Percentiles rank a stretch among this genome's conserved stretches.
These are phyloP conservation scores for Linnemannia exigua DNA, from an alignment of 192 early-diverging fungal species.

Conservation along the genomic window DNA sequence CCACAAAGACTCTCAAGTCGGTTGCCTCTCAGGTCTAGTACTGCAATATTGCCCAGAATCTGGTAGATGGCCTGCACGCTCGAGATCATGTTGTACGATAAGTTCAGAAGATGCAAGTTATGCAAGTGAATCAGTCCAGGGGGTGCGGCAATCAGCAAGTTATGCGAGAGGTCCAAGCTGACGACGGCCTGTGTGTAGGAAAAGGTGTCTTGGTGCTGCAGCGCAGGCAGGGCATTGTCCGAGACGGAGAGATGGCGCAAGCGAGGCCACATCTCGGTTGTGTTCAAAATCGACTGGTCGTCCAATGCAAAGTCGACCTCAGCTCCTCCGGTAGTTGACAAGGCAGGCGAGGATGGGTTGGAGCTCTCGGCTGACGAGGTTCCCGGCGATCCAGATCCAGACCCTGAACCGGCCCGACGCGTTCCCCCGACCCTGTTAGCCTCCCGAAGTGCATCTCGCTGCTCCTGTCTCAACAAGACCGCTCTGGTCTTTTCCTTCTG, in stretches of 20 bases:
- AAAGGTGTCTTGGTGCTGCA: conserved; percentile 58
- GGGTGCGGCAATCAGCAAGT: conserved; percentile 64
- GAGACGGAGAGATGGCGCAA: conserved; percentile 62
- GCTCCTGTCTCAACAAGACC: conserved; percentile 47
- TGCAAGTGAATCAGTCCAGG: conserved; percentile 58
- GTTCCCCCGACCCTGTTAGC: conserved; percentile 7
- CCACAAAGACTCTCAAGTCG: conserved; percentile 65
- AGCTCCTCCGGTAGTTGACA: conserved; percentile 1
- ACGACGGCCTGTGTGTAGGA: conserved; percentile 53
- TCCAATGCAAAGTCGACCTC: conserved; percentile 12
- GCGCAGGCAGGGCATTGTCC: conserved; percentile 63
- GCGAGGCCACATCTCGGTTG: conserved; percentile 53
- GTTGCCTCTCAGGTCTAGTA: conserved; percentile 65
- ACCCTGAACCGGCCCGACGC: conserved; percentile 14
- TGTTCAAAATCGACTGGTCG: conserved; percentile 31
- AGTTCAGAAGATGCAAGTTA: conserved; percentile 64
- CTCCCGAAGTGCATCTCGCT: conserved; percentile 44
- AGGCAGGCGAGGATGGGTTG: conserved; percentile 27
- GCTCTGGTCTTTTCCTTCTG: conserved; percentile 44
- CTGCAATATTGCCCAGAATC: conserved; percentile 65
- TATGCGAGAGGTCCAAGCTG: conserved; percentile 66
- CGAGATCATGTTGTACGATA: conserved; percentile 71
- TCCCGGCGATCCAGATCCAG: conserved; percentile 7
- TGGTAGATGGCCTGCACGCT: conserved; percentile 62
- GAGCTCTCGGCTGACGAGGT: conserved; percentile 28